Evolutionary conservation across 208 protist genomes (phyloP), one percentile per base, ranked within the genome.

Genomic region (Phytomonas serpens): DNA sequence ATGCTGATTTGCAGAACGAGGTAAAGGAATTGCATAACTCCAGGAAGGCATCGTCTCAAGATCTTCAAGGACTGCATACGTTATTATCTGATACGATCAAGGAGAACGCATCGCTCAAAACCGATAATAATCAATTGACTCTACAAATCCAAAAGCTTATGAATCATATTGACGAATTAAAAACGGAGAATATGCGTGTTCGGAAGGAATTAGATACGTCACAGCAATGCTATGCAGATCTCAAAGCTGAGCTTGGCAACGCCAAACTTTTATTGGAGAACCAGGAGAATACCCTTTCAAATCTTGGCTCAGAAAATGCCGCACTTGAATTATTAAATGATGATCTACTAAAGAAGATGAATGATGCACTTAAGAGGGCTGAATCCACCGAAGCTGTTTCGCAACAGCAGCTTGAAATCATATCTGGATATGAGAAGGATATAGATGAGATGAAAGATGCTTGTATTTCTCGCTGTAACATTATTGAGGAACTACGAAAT

Each of bases 361-460:
- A 63, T 27, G 64, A 69, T 10, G 36, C 64, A 16, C 47, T 57
- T 19, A 57, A 27, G 16, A 57, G 47, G 16, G 47, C 19, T 57
- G 47, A 57, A 57, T 57, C 47, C 23, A 27, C 69, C 4, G 66
- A 83, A 47, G 36, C 42, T 33, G 47, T 74, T 32, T 70, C 77
- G 11, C 66, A 75, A 27, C 76, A 85, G 36, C 84, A 88, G 52
- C 61, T 85, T 16, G 57, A 80, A 30, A 74, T 79, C 14, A 85
- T 88, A 61, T 67, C 76, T 13, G 76, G 74, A 29, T 74, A 86
- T 27, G 84, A 88, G 36, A 78, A 67, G 0, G 84, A 88, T 66
- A 42, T 84, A 27, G 52, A 69, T 32, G 80, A 82, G 61, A 14
- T 77, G 19, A 68, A 67, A 38, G 84, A 88, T 66, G 30, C 42